Evolutionary conservation across 352 stramenopile species (phyloP).

Genomic region (Pythium aristosporum): DNA sequence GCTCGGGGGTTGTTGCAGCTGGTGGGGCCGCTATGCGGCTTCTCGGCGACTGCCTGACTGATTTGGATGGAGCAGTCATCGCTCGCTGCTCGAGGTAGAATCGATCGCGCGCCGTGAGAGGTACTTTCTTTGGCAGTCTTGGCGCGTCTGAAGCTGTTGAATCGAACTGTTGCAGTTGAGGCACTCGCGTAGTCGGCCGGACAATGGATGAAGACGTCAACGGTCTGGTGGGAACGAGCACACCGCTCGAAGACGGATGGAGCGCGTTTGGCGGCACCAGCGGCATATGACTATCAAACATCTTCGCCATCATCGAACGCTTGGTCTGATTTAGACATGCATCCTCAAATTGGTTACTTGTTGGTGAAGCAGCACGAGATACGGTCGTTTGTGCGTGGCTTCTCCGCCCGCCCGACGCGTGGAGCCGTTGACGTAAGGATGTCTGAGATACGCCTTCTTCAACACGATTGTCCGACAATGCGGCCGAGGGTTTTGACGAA

Average conservation of each 20-base stretch:
- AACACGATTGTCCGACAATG: not conserved
- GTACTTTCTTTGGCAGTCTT: conserved; percentile 30
- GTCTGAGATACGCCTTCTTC: conserved; percentile 1
- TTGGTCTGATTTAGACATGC: not conserved
- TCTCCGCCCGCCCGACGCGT: conserved; percentile 56
- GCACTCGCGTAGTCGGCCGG: conserved; percentile 8
- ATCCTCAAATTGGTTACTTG: conserved; percentile 20
- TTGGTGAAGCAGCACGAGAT: conserved; percentile 29
- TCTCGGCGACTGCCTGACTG: conserved; percentile 7
- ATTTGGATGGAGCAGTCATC: conserved; percentile 34
- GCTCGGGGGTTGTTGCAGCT: not conserved
- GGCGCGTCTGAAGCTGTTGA: not conserved
- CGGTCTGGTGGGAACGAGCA: conserved; percentile 54
- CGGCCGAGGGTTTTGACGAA: not conserved
- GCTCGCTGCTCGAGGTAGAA: conserved; percentile 62
- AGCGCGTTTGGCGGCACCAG: conserved; percentile 34
- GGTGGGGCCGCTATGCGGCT: not conserved
- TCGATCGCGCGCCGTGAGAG: conserved; percentile 54
- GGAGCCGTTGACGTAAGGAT: conserved; percentile 43
- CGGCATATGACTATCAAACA: conserved; percentile 23
- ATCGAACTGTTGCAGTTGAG: not conserved
- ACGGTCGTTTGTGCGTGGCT: conserved; percentile 56
- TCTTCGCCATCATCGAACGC: not conserved
- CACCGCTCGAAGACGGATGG: conserved; percentile 26
- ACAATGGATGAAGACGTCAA: conserved; percentile 31